Evolutionary conservation across 768 basidiomycete species (phyloP), one percentile per base, ranked within the genome.

Genomic region (Kwoniella sp.): DNA sequence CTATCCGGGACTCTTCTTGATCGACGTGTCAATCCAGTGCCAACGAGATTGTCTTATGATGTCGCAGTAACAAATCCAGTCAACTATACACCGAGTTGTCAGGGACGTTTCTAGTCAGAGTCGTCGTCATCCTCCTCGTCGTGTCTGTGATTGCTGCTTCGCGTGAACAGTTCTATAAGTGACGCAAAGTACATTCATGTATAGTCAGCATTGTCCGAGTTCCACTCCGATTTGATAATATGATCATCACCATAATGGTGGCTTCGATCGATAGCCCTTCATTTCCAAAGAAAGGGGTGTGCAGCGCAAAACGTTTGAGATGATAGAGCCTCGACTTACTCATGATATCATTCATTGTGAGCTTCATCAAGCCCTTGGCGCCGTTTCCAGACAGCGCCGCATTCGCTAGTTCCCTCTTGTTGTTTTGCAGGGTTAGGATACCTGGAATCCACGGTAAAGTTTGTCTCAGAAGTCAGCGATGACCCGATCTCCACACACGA

Each of bases 371-470:
- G 72, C 87, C 86, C 85, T 91, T 90, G 74, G 90, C 83, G 80
- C 89, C 92, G 81, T 91, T 88, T 9, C 95, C 95, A 30, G 90
- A 88, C 61, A 97, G 80, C 0, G 92, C 91, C 1, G 92, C 91
- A 25, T 84, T 83, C 1, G 94, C 87, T 0, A 98, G 84, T 52
- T 86, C 87, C 4, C 93, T 86, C 82, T 98, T 98, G 79, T 87
- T 85, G n/a, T 90, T 87, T 78, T 98, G 95, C n/a, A 98, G 84
- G 86, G 90, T 49, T n/a, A 76, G 44, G 22, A 75, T 74, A n/a
- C 73, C 71, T 71, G 51, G 21, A 24, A 61, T 47, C 48, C 8
- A 21, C 21, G 37, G n/a, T n/a, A 50, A n/a, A 53, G 26, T 19
- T 19, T 49, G 15, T n/a, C n/a, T n/a, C n/a, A n/a, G n/a, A n/a